Base-by-base conservation (phyloP, 2,329 filamentous ascomycete species). In the Diaporthe batatas region DNA sequence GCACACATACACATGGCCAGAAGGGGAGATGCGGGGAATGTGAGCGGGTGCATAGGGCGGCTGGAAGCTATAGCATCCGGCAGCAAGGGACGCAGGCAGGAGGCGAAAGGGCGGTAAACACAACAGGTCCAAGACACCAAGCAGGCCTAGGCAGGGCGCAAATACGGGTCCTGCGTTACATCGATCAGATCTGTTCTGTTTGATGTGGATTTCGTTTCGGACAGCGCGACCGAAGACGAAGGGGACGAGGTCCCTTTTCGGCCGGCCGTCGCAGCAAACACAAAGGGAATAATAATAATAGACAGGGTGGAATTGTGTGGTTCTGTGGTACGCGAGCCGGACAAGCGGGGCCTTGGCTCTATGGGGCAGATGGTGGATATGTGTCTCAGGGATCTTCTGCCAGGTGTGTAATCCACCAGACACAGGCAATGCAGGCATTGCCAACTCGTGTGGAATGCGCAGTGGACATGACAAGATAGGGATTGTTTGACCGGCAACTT, bases 61-160 rank as follows among this genome's bases (percentile, higher is more conserved):
- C 58, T 73, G 68, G 65, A 64, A 67, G 53, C 67, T 34, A 68
- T 68, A 54, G 59, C 71, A 74, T 74, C 71, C 73, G 71, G 57
- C 67, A 44, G 29, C 53, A 23, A 53, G 42, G 25, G 49, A 59
- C 39, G 39, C 34, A 59, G 57, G 65, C 70, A 69, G 58, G 51
- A 70, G 71, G 47, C 25, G 67, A 68, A 55, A 70, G 72, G 62
- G 72, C 74, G 72, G 72, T 71, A 75, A 75, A 75, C 74, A 74
- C 72, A 70, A 75, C 74, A 62, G 57, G 65, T 49, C 68, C 69
- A 73, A 71, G 69, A 75, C 74, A 73, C 64, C 68, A 59, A 47
- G 29, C 62, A 53, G 73, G 49, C 70, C 62, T 67, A 23, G 58
- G 14, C 65, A 67, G 53, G 34, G 32, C 32, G 62, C 18, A 69